phyloP scores from a whole-genome alignment of 495 filamentous ascomycete genomes.

The Aspergillus cristatus region DNA sequence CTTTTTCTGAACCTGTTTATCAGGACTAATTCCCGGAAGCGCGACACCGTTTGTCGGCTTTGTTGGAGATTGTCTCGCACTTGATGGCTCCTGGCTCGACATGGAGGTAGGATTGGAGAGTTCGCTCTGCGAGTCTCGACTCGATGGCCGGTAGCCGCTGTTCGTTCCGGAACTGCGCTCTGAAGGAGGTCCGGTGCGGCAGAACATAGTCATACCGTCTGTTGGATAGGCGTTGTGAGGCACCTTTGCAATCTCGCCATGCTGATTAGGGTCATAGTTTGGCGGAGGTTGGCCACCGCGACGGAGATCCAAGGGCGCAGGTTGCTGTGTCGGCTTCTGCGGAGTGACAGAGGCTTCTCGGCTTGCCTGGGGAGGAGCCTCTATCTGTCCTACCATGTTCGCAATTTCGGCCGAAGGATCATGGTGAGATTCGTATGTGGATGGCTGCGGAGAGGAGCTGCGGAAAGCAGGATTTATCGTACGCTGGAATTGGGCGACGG shows the following conservation, averaged over 20 bases:
- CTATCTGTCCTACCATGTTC: conserved; percentile 50
- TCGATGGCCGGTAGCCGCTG: conserved; percentile 68
- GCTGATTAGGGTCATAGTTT: conserved; percentile 46
- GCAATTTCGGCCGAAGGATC: conserved; percentile 66
- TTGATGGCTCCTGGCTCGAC: conserved; percentile 68
- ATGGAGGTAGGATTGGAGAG: conserved; percentile 84
- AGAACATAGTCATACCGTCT: conserved; percentile 99
- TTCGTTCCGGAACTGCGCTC: conserved; percentile 66
- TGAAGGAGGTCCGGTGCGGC: conserved; percentile 75
- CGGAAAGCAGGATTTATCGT: conserved; percentile 93
- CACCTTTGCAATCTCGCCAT: conserved; percentile 56
- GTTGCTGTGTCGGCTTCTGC: conserved; percentile 40
- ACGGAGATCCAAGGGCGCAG: conserved; percentile 41
- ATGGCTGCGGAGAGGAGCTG: conserved; percentile 81
- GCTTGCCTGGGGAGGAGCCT: conserved; percentile 35
- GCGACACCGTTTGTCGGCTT: conserved; percentile 50
- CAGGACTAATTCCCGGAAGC: conserved; percentile 37
- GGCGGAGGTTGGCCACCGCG: conserved; percentile 40
- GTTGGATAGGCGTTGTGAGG: conserved; percentile 92
- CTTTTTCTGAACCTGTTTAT: conserved; percentile 69
- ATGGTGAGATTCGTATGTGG: conserved; percentile 81
- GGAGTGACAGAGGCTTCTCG: conserved; percentile 47
- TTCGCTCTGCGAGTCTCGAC: conserved; percentile 86
- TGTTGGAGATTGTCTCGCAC: conserved; percentile 56
- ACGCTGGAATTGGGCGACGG: conserved; percentile 89